phyloP scores from a whole-genome alignment of 352 stramenopile species.

The Globisporangium nagaii region DNA sequence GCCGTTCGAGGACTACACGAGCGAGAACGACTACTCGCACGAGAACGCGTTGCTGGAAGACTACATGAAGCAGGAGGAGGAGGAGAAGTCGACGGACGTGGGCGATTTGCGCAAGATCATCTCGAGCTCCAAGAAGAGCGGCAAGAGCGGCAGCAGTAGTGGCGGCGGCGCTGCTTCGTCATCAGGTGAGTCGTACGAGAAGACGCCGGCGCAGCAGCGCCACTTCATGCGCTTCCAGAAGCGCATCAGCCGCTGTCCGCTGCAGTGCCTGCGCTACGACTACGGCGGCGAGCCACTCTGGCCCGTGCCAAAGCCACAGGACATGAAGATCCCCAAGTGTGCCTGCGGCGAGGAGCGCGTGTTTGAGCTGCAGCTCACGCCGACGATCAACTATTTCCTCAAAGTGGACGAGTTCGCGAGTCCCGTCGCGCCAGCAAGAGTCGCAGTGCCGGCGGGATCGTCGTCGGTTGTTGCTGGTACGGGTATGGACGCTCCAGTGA shows the following conservation, averaged over 20 bases:
- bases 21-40: constrained; percentile 60
- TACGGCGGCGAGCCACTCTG: constrained; percentile 82
- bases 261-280: constrained; percentile 82
- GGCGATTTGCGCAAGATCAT: constrained; percentile 55
- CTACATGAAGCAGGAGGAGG: constrained; percentile 79
- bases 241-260: constrained; percentile 66
- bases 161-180: constrained; percentile 13
- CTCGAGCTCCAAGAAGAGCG: constrained; percentile 45
- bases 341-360: constrained; percentile 52
- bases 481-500: no score
- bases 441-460: constrained; percentile 4
- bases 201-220: constrained; percentile 61
- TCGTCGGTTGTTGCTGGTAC: neutral
- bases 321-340: constrained; percentile 48
- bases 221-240: constrained; percentile 87
- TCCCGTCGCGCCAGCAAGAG: constrained; percentile 4
- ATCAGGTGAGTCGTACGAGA: constrained; percentile 72
- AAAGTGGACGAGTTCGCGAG: constrained; percentile 67
- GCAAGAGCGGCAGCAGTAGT: neutral
- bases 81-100: constrained; percentile 69
- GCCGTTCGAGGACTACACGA: constrained; percentile 59
- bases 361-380: constrained; percentile 82
- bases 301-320: constrained; percentile 46
- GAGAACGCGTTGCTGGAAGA: constrained; percentile 69
- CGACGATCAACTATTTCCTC: constrained; percentile 83